Conservation (phyloP, 2,329 filamentous ascomycete genomes). For the Alternaria dauci region DNA sequence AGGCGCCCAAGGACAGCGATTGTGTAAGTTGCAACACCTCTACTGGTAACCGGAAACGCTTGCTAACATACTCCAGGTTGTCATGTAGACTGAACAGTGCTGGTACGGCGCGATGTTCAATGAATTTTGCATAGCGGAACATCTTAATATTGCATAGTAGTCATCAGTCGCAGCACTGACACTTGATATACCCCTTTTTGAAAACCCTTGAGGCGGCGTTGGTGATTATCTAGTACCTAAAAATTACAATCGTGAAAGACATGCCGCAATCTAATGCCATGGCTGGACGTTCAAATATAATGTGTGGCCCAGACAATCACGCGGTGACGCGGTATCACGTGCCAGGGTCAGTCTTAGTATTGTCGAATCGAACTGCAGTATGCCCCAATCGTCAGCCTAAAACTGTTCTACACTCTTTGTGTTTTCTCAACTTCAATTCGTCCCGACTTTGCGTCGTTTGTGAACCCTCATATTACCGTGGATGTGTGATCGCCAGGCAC, state of each 20-base stretch:
- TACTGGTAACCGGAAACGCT: background rate
- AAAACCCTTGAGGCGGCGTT: background rate
- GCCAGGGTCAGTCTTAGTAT: background rate
- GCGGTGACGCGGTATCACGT: constrained; percentile 29
- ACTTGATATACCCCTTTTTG: constrained; percentile 21
- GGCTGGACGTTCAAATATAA: background rate
- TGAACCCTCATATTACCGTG: background rate
- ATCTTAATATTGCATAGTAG: constrained; percentile 24
- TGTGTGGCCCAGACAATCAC: background rate
- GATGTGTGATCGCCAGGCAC: background rate
- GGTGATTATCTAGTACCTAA: constrained; percentile 9
- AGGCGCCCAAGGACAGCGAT: constrained; percentile 82
- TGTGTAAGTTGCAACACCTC: constrained; percentile 70
- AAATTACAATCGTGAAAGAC: constrained; percentile 1
- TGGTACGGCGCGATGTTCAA: background rate
- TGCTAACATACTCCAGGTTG: constrained; percentile 31
- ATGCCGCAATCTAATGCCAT: background rate
- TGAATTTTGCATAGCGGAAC: constrained; percentile 31
- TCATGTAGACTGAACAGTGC: constrained; percentile 34
- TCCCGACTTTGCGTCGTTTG: background rate
- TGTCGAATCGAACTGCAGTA: background rate
- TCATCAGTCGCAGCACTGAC: constrained; percentile 12
- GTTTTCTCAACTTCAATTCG: background rate
- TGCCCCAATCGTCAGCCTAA: no score
- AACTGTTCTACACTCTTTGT: background rate